A percentile compares a stretch with the other conserved stretches of the same genome.
These are phyloP conservation scores for Aspergillus proliferans DNA, from an alignment of 2,329 filamentous ascomycete species.

Conservation along the genomic window DNA sequence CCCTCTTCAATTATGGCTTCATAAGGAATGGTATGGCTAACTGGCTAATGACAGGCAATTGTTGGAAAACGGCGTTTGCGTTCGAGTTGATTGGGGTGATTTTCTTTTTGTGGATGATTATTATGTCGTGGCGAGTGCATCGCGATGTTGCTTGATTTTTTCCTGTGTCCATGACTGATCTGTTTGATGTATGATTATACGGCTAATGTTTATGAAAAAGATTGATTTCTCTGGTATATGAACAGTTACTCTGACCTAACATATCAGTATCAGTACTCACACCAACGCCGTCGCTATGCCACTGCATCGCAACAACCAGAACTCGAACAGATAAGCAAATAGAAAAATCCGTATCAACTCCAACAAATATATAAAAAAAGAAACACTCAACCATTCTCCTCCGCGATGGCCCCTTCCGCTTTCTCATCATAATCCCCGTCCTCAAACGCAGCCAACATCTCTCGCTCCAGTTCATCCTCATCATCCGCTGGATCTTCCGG, in stretches of 20 bases:
- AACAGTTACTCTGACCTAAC: not conserved
- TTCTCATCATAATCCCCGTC: conserved; percentile 30
- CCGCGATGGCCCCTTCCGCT: conserved; percentile 29
- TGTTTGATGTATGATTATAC: not conserved
- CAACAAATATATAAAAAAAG: not conserved
- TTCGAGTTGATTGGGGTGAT: conserved; percentile 58
- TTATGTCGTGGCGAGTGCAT: conserved; percentile 54
- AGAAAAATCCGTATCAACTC: not conserved
- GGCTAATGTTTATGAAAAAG: not conserved
- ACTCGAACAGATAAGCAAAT: conserved; percentile 3
- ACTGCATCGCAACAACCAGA: conserved; percentile 21
- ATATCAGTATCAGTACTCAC: not conserved
- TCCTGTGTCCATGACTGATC: conserved; percentile 9
- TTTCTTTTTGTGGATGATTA: conserved; percentile 62
- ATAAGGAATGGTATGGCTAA: not conserved
- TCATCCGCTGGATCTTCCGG: conserved; percentile 33
- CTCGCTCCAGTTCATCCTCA: conserved; percentile 45
- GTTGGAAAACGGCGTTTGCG: conserved; percentile 58
- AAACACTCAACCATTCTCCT: conserved; percentile 25
- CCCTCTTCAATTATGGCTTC: not conserved
- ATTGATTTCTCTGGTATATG: not conserved
- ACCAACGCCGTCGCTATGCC: conserved; percentile 27
- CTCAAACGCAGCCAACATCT: conserved; percentile 57
- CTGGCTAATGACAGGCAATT: conserved; percentile 41
- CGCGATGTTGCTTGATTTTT: conserved; percentile 18